A percentile compares a stretch with the other conserved stretches of the same genome.
Conservation (phyloP, 2,329 filamentous ascomycete species). For the Calonectria fujianensis region DNA sequence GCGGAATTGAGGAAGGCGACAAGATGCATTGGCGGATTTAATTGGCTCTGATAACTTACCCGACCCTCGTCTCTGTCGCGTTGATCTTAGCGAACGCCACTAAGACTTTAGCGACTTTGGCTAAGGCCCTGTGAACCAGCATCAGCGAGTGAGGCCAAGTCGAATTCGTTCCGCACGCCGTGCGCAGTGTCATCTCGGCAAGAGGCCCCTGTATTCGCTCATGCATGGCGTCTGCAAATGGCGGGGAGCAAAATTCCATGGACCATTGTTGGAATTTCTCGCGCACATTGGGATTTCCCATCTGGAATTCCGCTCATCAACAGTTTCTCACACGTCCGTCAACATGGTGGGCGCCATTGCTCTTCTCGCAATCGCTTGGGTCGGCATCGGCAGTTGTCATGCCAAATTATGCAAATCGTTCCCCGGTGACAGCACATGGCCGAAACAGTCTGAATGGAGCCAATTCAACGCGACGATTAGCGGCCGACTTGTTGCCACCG, state of each 20-base stretch:
- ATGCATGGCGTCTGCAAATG: not conserved
- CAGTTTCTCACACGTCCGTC: not conserved
- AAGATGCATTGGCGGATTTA: not conserved
- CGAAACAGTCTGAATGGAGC: not conserved
- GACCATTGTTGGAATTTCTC: not conserved
- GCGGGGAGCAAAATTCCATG: not conserved
- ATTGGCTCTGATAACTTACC: not conserved
- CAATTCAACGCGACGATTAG: not conserved
- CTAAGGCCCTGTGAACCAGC: not conserved
- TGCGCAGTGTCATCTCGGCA: not conserved
- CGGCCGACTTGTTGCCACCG: constrained; percentile 17
- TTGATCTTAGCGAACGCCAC: not conserved
- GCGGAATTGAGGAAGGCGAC: not conserved
- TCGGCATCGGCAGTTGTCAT: not conserved
- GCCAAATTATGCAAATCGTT: constrained; percentile 18
- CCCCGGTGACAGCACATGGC: constrained; percentile 16
- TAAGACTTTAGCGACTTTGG: not conserved
- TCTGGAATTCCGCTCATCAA: not conserved
- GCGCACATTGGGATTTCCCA: not conserved
- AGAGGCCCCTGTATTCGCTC: not conserved
- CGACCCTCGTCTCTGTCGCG: not conserved
- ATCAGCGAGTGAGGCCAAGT: not conserved
- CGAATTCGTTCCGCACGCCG: constrained; percentile 2
- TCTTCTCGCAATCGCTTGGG: not conserved
- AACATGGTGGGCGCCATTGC: not conserved